Base-by-base conservation (phyloP, 1,284 basidiomycete species). In the Trichosporon sp. region DNA sequence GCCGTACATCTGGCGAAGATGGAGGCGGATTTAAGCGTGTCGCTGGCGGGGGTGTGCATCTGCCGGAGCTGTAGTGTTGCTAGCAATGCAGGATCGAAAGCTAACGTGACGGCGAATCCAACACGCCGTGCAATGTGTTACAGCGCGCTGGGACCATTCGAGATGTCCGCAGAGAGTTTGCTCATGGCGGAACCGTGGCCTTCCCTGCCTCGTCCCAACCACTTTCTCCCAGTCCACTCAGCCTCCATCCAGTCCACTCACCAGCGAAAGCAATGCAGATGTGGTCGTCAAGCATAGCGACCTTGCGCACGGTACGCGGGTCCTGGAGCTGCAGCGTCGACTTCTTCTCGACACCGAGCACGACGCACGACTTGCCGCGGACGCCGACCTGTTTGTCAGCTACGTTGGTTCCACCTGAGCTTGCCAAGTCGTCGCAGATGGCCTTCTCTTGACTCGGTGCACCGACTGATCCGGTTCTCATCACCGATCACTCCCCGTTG, bases 301-400 rank as follows among this genome's bases (percentile, higher is more conserved):
- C 96, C 84, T 99, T 99, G 71, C 96, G 89, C 16, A 99, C 95
- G 1, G 97, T 99, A 70, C 97, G 88, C 10, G 97, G 93, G 85
- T 99, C 97, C 87, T 99, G 97, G 7, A 99, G 88, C 84, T 99
- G 97, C 32, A 98, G 87, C 16, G 98, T 90, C 0, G 93, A 95
- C 85, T 98, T 99, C 91, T 99, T 99, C 88, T 99, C 97, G 21
- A 99, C 97, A 68, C 96, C 97, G 32, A 99, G 88, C 3, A 99
- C 94, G 3, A 98, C 97, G 43, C 96, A 92, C 78, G 96, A 91
- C 81, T 93, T 91, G 75, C 97, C 97, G 74, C 94, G 90, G 38
- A 99, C 94, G 67, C 97, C 97, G 73, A 99, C 94, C 94, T 96
- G 74, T 1, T 19, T 14, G 61, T 74, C 16, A 73, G 73, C 63